Base-by-base conservation (phyloP, 2,329 filamentous ascomycete genomes). In the Stemphylium vesicarium region DNA sequence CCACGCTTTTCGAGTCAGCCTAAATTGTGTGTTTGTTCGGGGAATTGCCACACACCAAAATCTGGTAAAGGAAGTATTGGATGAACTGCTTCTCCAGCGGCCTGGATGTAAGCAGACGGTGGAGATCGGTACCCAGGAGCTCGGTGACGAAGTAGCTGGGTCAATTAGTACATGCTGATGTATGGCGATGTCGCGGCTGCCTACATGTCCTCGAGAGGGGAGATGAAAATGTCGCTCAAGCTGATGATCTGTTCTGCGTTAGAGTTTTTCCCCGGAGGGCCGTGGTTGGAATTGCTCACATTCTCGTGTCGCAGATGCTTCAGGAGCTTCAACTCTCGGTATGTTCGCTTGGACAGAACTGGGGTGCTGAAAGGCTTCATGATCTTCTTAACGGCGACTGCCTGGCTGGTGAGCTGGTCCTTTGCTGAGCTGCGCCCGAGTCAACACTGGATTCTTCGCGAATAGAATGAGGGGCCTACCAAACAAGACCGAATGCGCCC, bases 331-430 rank as follows among this genome's bases (percentile, higher is more conserved):
- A 99, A 82, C 79, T 99, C 95, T 73, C 95, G 88, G 78, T 99
- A 99, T 65, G 95, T 99, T 75, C 95, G 87, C 83, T 99, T 99
- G 55, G 95, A 95, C 42, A 99, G 84, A 55, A 99, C 95, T 1
- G 95, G 93, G n/a, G 95, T 99, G 84, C 93, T 97, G 80, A 99
- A 99, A 9, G 95, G 95, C 83, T 98, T 99, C 94, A 99, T 98
- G 75, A 99, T 99, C 86, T 99, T 99, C 86, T 99, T 99, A 76
- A 99, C 93, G 56, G 95, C 95, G 59, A 99, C 95, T 79, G 93
- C 92, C 78, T 97, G 93, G 76, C 86, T 91, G 57, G 95, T 98
- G 79, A 99, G 92, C 82, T 98, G 93, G 78, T 99, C 95, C 80
- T 92, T 94, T 54, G 95, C 95, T 63, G 95, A 98, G 80, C 94